A percentile compares a stretch with the other conserved stretches of the same genome.
Conservation (phyloP, 345 rosid genomes). For the Chamaenerion angustifolium region DNA sequence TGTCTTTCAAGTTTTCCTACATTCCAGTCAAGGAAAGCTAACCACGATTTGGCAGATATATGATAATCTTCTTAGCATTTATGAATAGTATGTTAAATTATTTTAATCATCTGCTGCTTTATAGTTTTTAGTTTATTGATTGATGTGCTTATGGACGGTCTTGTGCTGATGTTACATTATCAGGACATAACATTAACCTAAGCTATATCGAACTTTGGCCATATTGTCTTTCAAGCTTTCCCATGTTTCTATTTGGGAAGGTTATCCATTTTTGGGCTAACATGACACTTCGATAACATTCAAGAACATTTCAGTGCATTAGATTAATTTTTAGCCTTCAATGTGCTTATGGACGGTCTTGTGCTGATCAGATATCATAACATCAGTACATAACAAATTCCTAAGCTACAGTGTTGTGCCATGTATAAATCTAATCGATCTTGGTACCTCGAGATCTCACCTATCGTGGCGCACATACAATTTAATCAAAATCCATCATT, state of each 20-base stretch:
- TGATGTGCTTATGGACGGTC: conserved; percentile 18
- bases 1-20: too few species aligned
- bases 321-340: not conserved
- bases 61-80: too few species aligned
- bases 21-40: too few species aligned
- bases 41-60: too few species aligned
- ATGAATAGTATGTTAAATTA: too few species aligned
- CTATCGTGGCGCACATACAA: conserved; percentile 18
- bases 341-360: conserved; percentile 21
- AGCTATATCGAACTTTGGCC: conserved; percentile 19
- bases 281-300: too few species aligned
- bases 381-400: conserved; percentile 33
- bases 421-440: not conserved
- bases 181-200: conserved; percentile 37
- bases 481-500: not conserved
- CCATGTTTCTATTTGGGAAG: too few species aligned
- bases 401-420: conserved; percentile 31
- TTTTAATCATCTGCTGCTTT: too few species aligned
- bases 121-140: not conserved
- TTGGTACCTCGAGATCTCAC: conserved; percentile 9
- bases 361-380: conserved; percentile 8
- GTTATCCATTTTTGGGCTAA: too few species aligned
- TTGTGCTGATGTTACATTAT: conserved; percentile 12
- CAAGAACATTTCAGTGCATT: too few species aligned
- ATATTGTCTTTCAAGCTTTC: too few species aligned